Conservation (phyloP, 352 stramenopile species). For the Phytopythium chamaehyphon region DNA sequence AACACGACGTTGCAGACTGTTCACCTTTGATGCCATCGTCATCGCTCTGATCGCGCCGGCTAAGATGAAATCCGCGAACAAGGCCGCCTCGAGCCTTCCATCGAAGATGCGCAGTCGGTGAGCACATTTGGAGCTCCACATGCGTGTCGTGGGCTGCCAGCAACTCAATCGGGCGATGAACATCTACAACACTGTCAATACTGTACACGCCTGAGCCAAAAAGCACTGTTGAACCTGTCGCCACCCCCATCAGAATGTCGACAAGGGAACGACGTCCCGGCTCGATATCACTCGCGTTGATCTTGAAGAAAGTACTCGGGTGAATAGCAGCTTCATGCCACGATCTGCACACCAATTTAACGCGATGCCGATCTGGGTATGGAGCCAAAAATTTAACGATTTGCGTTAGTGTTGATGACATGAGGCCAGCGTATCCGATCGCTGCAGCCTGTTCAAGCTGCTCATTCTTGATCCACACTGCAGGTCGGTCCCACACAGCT, state of each 20-base stretch:
- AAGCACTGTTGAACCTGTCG: slow-evolving; percentile 47
- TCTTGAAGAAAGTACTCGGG: slow-evolving; percentile 36
- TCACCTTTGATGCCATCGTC: slow-evolving; percentile 10
- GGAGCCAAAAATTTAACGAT: slow-evolving; percentile 86
- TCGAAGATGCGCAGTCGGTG: slow-evolving; percentile 31
- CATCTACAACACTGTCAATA: slow-evolving; percentile 39
- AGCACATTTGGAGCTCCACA: slow-evolving; percentile 70
- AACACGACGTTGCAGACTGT: slow-evolving; percentile 26
- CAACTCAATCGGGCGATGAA: slow-evolving; percentile 43
- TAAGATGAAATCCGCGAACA: slow-evolving; percentile 64
- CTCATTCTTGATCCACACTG: slow-evolving; percentile 86
- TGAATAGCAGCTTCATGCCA: slow-evolving; percentile 47
- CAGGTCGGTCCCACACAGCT: slow-evolving; percentile 92
- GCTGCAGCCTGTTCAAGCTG: slow-evolving; percentile 59
- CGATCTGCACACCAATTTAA: slow-evolving; percentile 44
- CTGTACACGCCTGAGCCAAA: slow-evolving; percentile 68
- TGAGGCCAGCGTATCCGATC: slow-evolving; percentile 77
- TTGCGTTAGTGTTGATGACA: slow-evolving; percentile 60
- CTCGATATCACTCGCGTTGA: slow-evolving; percentile 50
- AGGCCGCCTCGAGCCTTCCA: slow-evolving; percentile 61
- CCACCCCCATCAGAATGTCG: slow-evolving; percentile 18
- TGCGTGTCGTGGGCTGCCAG: slow-evolving; percentile 49
- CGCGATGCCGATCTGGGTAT: slow-evolving; percentile 45
- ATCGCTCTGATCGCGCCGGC: slow-evolving; percentile 21
- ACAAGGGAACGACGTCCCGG: slow-evolving; percentile 18